Evolutionary conservation across 1,284 basidiomycete genomes (phyloP).

Genomic region (Cronartium ribicola): DNA sequence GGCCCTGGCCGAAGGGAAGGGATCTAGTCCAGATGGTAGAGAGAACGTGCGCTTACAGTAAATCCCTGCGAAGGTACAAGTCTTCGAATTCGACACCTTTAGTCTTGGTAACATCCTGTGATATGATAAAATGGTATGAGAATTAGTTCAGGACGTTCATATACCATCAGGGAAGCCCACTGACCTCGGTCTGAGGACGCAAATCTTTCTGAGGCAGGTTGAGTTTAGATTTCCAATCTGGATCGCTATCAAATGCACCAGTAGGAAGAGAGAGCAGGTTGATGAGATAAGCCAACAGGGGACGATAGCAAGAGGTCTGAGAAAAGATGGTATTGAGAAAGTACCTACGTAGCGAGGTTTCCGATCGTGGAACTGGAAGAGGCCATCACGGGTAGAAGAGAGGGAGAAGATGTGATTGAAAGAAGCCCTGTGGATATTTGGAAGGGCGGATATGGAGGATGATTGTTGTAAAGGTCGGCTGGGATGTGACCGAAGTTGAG

Average conservation of each 20-base stretch:
- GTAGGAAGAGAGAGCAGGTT: neutral
- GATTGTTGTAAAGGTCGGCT: neutral
- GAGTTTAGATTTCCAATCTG: slow-evolving; percentile 68
- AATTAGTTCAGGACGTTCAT: neutral
- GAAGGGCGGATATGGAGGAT: neutral
- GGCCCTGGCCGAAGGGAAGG: neutral
- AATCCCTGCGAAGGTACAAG: slow-evolving; percentile 56
- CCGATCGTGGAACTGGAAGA: slow-evolving; percentile 21
- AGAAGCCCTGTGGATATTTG: slow-evolving; percentile 5
- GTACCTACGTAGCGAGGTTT: slow-evolving; percentile 42
- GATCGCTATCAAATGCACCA: slow-evolving; percentile 27
- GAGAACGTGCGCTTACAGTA: slow-evolving; percentile 6
- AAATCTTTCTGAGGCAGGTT: slow-evolving; percentile 81
- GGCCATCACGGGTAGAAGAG: slow-evolving; percentile 22
- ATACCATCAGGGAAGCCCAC: slow-evolving; percentile 38
- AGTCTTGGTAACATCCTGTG: slow-evolving; percentile 76
- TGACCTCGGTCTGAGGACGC: slow-evolving; percentile 79
- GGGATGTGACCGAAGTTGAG: neutral
- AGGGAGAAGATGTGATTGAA: slow-evolving; percentile 5
- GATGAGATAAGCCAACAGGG: neutral
- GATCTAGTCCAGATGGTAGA: neutral
- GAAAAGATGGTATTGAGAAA: neutral
- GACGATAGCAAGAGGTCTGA: too few relatives aligned
- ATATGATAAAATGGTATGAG: neutral
- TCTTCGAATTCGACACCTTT: slow-evolving; percentile 90